phyloP scores from a whole-genome alignment of 805 yeast species.

The Starmerella sp. region DNA sequence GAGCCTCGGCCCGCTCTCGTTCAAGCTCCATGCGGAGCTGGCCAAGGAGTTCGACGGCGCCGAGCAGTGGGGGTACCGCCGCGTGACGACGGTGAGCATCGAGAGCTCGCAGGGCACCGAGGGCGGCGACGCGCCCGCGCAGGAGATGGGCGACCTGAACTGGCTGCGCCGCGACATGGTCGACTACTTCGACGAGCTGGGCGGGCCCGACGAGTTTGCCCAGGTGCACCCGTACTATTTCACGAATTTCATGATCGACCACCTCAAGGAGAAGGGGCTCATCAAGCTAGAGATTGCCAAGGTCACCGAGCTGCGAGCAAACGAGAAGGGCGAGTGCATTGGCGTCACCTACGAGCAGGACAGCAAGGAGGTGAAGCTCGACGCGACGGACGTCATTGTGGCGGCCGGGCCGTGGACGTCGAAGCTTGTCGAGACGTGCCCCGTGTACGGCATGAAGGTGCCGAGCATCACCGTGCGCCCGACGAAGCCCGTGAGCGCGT shows the following conservation, averaged over 20 bases:
- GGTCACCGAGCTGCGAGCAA: constrained; percentile 54
- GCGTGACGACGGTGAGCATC: constrained; percentile 72
- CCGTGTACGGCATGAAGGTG: constrained; percentile 86
- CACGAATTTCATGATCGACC: constrained; percentile 68
- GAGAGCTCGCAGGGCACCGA: constrained; percentile 32
- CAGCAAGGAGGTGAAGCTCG: constrained; percentile 27
- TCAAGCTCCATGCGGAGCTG: constrained; percentile 71
- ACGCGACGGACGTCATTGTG: constrained; percentile 68
- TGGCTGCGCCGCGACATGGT: constrained; percentile 66
- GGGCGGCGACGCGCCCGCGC: not conserved
- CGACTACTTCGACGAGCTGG: constrained; percentile 64
- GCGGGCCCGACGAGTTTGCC: constrained; percentile 81
- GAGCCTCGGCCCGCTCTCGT: constrained; percentile 81
- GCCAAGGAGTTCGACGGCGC: constrained; percentile 73
- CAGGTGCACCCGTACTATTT: constrained; percentile 94
- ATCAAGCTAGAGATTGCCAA: constrained; percentile 81
- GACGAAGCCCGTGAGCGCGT: constrained; percentile 70
- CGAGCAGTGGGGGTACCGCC: constrained; percentile 83
- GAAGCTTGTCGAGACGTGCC: constrained; percentile 79
- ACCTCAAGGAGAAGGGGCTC: constrained; percentile 70
- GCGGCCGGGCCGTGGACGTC: constrained; percentile 97
- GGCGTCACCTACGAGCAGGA: constrained; percentile 54
- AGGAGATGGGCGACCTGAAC: constrained; percentile 2
- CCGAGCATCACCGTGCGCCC: constrained; percentile 91
- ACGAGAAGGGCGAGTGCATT: constrained; percentile 54